Conservation (phyloP, 371 early-diverging fungal genomes). For the Syncephalis fuscata region DNA sequence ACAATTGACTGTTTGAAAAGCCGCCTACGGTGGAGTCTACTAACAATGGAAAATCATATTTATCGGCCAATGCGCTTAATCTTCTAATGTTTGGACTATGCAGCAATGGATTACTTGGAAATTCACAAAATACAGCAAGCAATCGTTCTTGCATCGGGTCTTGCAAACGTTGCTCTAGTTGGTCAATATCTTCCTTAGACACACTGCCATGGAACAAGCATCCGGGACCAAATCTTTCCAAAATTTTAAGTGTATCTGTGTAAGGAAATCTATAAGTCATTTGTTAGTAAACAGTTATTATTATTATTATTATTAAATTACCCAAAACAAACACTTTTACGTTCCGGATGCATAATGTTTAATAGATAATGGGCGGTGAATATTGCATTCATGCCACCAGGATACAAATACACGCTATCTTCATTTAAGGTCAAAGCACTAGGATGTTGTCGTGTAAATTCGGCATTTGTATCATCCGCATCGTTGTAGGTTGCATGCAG, state of each 20-base stretch:
- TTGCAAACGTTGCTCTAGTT: constrained; percentile 34
- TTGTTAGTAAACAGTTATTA: background rate
- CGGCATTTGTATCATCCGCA: too few relatives aligned
- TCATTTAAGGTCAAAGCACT: too few relatives aligned
- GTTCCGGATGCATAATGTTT: constrained; percentile 19
- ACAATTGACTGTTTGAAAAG: constrained; percentile 66
- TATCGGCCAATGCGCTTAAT: constrained; percentile 55
- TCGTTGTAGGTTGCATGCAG: too few relatives aligned
- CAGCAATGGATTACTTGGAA: constrained; percentile 85
- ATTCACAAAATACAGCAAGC: constrained; percentile 74
- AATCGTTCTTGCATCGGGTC: constrained; percentile 43
- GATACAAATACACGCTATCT: too few relatives aligned
- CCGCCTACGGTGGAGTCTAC: constrained; percentile 92
- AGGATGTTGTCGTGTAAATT: too few relatives aligned
- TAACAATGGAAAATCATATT: constrained; percentile 58
- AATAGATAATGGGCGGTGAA: constrained; percentile 62
- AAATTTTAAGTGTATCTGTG: constrained; percentile 85
- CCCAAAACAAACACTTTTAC: constrained; percentile 83
- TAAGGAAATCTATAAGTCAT: constrained; percentile 63
- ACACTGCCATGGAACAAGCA: constrained; percentile 75
- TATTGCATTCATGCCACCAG: constrained; percentile 91
- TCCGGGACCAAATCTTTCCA: constrained; percentile 82
- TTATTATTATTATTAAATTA: constrained; percentile 17
- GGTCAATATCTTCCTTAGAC: constrained; percentile 48
- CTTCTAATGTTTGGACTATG: constrained; percentile 60